These are phyloP conservation scores for Colletotrichum musae DNA, from an alignment of 2,329 filamentous ascomycete genomes.

Conservation along the genomic window DNA sequence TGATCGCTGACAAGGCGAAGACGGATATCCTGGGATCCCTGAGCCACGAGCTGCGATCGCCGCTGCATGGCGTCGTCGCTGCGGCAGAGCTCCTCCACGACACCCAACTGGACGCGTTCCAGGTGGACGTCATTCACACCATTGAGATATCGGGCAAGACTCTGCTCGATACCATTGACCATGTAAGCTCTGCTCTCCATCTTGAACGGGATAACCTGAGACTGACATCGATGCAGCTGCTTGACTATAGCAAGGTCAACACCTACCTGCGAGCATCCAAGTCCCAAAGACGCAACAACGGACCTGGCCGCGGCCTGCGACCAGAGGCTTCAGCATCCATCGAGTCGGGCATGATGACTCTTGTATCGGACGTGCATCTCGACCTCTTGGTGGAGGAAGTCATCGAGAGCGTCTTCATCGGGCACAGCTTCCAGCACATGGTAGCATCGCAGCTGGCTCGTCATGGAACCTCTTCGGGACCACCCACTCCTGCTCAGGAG, in stretches of 20 bases:
- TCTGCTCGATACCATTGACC: conserved; percentile 64
- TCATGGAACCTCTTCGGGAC: conserved; percentile 47
- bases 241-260: conserved; percentile 67
- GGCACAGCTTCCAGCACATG: conserved; percentile 53
- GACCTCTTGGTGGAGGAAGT: conserved; percentile 55
- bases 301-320: conserved; percentile 25
- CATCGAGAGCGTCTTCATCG: conserved; percentile 56
- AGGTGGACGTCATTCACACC: conserved; percentile 60
- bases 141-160: conserved; percentile 65
- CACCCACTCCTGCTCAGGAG: conserved; percentile 38
- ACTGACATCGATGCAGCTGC: conserved; percentile 46
- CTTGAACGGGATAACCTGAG: fast-evolving
- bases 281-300: conserved; percentile 42
- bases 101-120: conserved; percentile 56
- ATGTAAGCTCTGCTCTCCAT: conserved; percentile 47
- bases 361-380: conserved; percentile 52
- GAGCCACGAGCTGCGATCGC: conserved; percentile 70
- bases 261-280: conserved; percentile 44
- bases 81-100: conserved; percentile 66
- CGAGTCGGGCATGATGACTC: conserved; percentile 46
- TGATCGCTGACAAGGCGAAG: conserved; percentile 59
- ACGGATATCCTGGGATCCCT: conserved; percentile 70
- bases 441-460: conserved; percentile 47
- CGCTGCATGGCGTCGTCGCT: conserved; percentile 70
- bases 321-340: conserved; percentile 33